Base-by-base conservation (phyloP, 2,329 filamentous ascomycete genomes). In the Aspergillus pseudotamarii region DNA sequence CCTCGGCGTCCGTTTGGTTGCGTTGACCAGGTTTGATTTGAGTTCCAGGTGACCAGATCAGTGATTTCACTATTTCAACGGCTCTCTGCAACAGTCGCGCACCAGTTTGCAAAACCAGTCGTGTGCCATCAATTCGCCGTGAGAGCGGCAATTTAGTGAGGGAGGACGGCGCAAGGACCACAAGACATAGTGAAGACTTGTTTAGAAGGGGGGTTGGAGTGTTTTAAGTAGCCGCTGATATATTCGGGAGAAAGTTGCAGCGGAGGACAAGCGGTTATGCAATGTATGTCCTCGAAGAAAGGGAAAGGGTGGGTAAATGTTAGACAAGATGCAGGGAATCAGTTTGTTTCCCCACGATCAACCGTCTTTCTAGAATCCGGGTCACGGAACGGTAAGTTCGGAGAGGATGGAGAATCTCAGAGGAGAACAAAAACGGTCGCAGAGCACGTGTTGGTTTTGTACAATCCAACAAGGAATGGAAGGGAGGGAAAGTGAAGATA, bases 61-160 rank as follows among this genome's bases (percentile, higher is more conserved):
- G 54, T 56, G 45, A 62, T 65, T 65, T 58, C 55, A 54, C 59
- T 64, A 59, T 43, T 45, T 62, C 50, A 60, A 59, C 57, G 59
- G 54, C 56, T 58, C 59, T 66, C 51, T 63, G 57, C 61, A 64
- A 63, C 62, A 61, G 54, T 64, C 41, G 61, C 56, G 58, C 59
- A 57, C 57, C 61, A 68, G 58, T 60, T 66, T 67, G 58, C 54
- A 54, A 64, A 65, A 64, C 50, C 48, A 59, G 58, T 63, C 64
- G 59, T 65, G 67, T 65, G 64, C 64, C 67, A 70, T 69, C 60
- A 68, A 68, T 67, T 60, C 64, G 66, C 67, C 67, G 64, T 26
- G 61, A 56, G 57, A 64, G 62, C 64, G 66, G 66, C 66, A 69
- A 68, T 30, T 67, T 68, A 69, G 65, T 59, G 62, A 68, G 64